Evolutionary conservation across 331 rosid genomes (phyloP), one percentile per base, ranked within the genome.

Genomic region (Quercus lobata): DNA sequence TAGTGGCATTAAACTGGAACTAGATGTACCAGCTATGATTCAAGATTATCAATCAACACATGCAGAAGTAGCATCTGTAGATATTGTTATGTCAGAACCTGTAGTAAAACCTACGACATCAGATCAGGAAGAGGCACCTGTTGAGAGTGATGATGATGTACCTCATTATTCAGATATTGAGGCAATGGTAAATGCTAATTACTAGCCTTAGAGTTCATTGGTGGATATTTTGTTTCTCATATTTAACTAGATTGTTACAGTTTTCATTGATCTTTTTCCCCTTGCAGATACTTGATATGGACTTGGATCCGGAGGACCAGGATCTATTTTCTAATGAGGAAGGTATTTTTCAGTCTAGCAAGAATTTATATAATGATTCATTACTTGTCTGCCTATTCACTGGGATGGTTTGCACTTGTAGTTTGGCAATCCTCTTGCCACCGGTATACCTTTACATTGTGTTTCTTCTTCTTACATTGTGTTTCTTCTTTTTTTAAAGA

Each of bases 231-330:
- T 77, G 46, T 65, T 2, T 56, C 78, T 80, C 29, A 56, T 60
- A 73, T 73, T 57, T 72, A 69, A 65, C 41, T 44, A 11, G 53
- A 79, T 65, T 72, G 66, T 62, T 21, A 37, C 60, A 35, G 29
- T 46, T 78, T 63, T 68, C 73, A 5, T 68, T 74, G 72, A 25
- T 25, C 29, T 74, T 32, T 57, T 68, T 63, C 69, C 71, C 76
- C 74, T 76, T 80, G 81, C 93, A 96, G 99, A 81, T 96, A 82
- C 97, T 93, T 90, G 97, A 93, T 81, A 92, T 86, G 99, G 99
- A 96, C 82, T 87, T 96, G 88, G 97, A 90, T 82, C 95, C 97
- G 65, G 92, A 89, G 87, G 97, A 86, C 78, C 91, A 84, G 49
- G 93, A 92, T 80, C 77, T 88, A 49, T 83, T 22, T 85, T 71